Conservation (phyloP, 2,329 filamentous ascomycete genomes). For the Lecanicillium sp. region DNA sequence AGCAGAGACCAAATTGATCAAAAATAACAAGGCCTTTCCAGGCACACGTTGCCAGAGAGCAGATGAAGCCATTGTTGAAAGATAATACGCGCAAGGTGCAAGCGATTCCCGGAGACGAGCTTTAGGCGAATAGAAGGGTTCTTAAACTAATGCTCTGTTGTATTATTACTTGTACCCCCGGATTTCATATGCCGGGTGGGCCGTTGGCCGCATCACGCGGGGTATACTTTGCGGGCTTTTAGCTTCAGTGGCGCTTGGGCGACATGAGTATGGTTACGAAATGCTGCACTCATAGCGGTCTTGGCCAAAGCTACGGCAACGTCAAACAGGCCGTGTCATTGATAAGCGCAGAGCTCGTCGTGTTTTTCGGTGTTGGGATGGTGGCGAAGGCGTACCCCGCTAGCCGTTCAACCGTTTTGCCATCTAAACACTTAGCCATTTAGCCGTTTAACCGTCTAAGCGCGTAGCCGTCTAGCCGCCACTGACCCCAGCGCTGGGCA, state of each 20-base stretch:
- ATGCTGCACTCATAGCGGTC: not conserved
- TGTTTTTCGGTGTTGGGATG: not conserved
- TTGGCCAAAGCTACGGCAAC: not conserved
- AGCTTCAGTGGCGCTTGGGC: not conserved
- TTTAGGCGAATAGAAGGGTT: not conserved
- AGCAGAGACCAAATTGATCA: constrained; percentile 20
- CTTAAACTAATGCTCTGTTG: not conserved
- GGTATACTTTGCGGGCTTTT: not conserved
- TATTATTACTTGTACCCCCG: not conserved
- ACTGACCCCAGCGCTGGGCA: not conserved
- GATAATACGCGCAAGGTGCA: not conserved
- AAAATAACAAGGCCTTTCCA: constrained; percentile 19
- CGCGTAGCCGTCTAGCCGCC: constrained; percentile 11
- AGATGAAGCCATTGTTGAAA: constrained; percentile 13
- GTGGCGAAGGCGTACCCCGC: not conserved
- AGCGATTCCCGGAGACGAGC: not conserved
- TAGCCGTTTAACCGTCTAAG: constrained; percentile 1
- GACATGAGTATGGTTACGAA: not conserved
- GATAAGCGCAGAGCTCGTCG: not conserved
- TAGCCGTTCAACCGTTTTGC: constrained; percentile 7
- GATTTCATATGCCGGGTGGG: not conserved
- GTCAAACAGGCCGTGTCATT: not conserved
- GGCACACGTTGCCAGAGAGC: constrained; percentile 20
- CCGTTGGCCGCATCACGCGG: not conserved
- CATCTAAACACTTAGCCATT: constrained; percentile 11